Base-by-base conservation (phyloP, 495 filamentous ascomycete species). In the Lasiosphaeris hirsuta region DNA sequence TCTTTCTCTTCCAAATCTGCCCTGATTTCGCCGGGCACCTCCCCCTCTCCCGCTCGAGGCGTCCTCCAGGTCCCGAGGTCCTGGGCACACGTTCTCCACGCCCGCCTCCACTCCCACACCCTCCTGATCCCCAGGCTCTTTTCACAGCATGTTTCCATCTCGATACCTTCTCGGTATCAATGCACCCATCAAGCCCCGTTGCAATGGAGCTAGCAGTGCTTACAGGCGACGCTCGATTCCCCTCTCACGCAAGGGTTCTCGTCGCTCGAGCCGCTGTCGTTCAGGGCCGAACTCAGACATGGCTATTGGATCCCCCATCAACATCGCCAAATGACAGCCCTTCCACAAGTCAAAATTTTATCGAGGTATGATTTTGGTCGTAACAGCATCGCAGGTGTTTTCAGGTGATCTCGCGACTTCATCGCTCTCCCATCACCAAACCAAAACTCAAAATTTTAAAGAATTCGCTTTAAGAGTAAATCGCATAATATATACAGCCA, bases 121-220 rank as follows among this genome's bases (percentile, higher is more conserved):
- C 49, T 39, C 35, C 30, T 9, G 10, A 7, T 37, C 36, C 15
- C 30, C 17, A 13, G 10, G 9, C 49, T 34, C 49, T 18, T 19
- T 15, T 38, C 49, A 36, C 36, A 37, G 46, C 33, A 49, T 14
- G 49, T 36, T 36, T 51, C 49, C 35, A 51, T 51, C 47, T n/a
- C 47, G 15, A 51, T 34, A 23, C 18, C 34, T 37, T 34, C 49
- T 37, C 34, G 40, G 49, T 35, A 23, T 39, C 49, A 40, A 51
- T 39, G 49, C 49, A 17, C 49, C 36, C 38, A 15, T 19, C 10
- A 51, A 18, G 35, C 49, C 49, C 49, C 35, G 49, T 40, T 40
- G 49, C 34, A 40, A 51, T 51, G 40, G 49, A 36, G 49, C 36
- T 40, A 30, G 35, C 34, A 15, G 34, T 14, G 7, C 49, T 40